Evolutionary conservation across 805 yeast genomes (phyloP), one percentile per base, ranked within the genome.

Genomic region (Wickerhamia fluorescens): DNA sequence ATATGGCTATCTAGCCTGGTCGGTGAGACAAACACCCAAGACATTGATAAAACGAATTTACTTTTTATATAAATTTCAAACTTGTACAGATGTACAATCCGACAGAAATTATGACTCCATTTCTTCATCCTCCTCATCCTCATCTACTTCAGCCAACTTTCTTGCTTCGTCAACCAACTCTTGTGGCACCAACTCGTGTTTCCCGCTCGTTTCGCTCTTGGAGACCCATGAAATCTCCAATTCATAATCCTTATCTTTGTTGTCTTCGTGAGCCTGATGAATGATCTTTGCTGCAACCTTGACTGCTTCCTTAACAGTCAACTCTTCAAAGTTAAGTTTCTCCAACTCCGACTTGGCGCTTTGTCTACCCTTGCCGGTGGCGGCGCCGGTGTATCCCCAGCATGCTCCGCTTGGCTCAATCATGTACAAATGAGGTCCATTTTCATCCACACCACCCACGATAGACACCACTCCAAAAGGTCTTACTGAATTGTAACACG

Each of bases 301-400:
- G 21, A 92, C 81, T 4, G 95, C 98, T 13, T 88, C 94, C 42
- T 60, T 72, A 4, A 78, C 83, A 6, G 78, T 62, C 41, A 94
- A 61, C 40, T 69, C 73, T 30, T 76, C 78, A 37, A 77, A 65
- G 41, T 85, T 80, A 53, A 92, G 66, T 57, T 92, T 92, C 58
- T 92, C 99, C 44, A 92, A 71, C 60, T 92, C 98, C 16, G 89
- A 82, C 61, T 89, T 89, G 28, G 98, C 98, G n/a, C 85, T 75
- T 58, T 92, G 99, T 58, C 97, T 77, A 27, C 99, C 99, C 56
- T 89, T 92, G 40, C 99, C 99, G 4, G 96, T 76, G 11, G 99
- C 98, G 22, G 96, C 94, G 37, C 96, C 98, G 31, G 73, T 70
- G 61, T 92, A 92, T 29, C 99, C 99, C 97, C 98, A 94, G 51